Conservation (phyloP, 495 filamentous ascomycete species). For the Pseudoneurospora amorphoporcata region DNA sequence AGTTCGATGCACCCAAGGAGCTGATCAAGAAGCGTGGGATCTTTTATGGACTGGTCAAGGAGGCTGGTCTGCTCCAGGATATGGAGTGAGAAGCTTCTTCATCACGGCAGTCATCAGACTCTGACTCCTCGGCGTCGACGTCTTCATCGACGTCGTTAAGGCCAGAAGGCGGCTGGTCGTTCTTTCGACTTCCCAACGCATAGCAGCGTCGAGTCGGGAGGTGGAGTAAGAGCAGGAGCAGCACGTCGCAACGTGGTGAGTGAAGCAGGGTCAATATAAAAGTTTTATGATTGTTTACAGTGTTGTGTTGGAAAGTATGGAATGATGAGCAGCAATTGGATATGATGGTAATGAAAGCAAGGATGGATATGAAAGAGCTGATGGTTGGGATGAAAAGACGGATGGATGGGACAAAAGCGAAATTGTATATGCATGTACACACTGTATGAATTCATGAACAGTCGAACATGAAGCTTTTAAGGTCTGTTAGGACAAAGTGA, state of each 20-base stretch:
- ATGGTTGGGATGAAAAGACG: background rate
- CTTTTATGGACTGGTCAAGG: constrained; percentile 37
- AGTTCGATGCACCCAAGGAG: constrained; percentile 36
- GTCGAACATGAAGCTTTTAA: background rate
- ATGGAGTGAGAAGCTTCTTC: background rate
- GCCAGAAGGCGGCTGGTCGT: background rate
- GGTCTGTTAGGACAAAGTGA: background rate
- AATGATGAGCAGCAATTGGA: background rate
- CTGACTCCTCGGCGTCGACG: background rate
- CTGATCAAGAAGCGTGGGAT: constrained; percentile 33
- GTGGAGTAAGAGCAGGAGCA: background rate
- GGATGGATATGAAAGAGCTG: background rate
- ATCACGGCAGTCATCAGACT: background rate
- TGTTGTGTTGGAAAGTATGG: background rate
- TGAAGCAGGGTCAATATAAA: background rate
- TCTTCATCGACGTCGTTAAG: background rate
- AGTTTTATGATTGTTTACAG: background rate
- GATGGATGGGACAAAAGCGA: background rate
- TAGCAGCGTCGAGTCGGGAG: background rate
- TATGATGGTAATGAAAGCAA: background rate
- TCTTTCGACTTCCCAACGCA: background rate
- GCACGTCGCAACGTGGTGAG: background rate
- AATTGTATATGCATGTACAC: background rate
- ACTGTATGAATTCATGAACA: background rate
- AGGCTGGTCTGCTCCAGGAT: constrained; percentile 32